phyloP scores from a whole-genome alignment of 768 basidiomycete genomes.

The Pleurotus giganteus region DNA sequence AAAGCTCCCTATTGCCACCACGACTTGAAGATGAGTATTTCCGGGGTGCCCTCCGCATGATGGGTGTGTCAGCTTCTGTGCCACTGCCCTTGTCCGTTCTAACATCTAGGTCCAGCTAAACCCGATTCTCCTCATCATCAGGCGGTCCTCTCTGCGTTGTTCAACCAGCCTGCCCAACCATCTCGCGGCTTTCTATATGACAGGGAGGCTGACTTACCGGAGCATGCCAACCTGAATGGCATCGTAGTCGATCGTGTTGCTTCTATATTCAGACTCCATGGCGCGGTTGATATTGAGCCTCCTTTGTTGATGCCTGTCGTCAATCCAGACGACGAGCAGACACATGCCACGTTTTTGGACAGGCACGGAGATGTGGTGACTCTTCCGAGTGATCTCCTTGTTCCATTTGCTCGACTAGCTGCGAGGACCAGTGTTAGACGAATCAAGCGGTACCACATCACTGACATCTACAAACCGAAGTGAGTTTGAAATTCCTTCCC shows the following conservation, averaged over 20 bases:
- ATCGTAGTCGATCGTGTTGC: slow-evolving; percentile 76
- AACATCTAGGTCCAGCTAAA: slow-evolving; percentile 47
- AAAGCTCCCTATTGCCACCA: slow-evolving; percentile 73
- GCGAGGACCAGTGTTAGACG: slow-evolving; percentile 61
- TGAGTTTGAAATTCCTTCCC: slow-evolving; percentile 24
- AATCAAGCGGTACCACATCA: slow-evolving; percentile 83
- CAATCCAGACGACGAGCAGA: slow-evolving; percentile 59
- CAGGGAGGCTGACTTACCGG: slow-evolving; percentile 60
- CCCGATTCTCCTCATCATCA: slow-evolving; percentile 80
- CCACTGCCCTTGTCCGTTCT: background rate
- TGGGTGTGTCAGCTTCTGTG: slow-evolving; percentile 48
- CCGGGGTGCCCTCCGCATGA: slow-evolving; percentile 72
- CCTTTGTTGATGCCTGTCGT: slow-evolving; percentile 78
- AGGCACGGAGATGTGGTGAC: slow-evolving; percentile 73
- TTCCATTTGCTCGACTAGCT: slow-evolving; percentile 83
- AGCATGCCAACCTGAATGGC: slow-evolving; percentile 68
- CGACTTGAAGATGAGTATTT: slow-evolving; percentile 84
- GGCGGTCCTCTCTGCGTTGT: slow-evolving; percentile 73
- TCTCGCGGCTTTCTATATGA: slow-evolving; percentile 76
- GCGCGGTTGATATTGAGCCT: slow-evolving; percentile 85
- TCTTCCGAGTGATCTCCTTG: slow-evolving; percentile 68
- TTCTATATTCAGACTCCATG: slow-evolving; percentile 82
- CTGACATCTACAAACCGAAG: slow-evolving; percentile 71
- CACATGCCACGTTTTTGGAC: slow-evolving; percentile 76
- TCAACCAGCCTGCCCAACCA: slow-evolving; percentile 66